Evolutionary conservation across 2,329 filamentous ascomycete species (phyloP).

Genomic region (Fusarium sacchari): DNA sequence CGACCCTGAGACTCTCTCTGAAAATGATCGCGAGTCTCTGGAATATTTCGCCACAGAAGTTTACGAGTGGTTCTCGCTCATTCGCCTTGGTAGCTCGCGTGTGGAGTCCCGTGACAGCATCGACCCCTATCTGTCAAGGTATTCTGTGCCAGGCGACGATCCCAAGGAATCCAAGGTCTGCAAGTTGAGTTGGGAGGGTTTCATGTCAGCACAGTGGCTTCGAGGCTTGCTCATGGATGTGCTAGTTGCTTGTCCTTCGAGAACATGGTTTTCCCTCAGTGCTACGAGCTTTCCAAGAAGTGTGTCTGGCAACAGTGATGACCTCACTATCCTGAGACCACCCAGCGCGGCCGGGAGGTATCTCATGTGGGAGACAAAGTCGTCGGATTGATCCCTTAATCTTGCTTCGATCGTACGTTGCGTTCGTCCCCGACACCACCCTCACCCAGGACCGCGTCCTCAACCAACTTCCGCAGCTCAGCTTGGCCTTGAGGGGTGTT

Average conservation of each 20-base stretch:
- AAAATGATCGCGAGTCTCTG: slow-evolving; percentile 59
- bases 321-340: slow-evolving; percentile 65
- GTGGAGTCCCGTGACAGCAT: slow-evolving; percentile 66
- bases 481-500: slow-evolving; percentile 82
- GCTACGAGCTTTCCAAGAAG: slow-evolving; percentile 62
- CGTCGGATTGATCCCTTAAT: slow-evolving; percentile 57
- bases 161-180: slow-evolving; percentile 51
- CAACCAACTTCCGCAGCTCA: slow-evolving; percentile 80
- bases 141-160: slow-evolving; percentile 62
- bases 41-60: slow-evolving; percentile 71
- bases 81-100: slow-evolving; percentile 72
- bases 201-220: slow-evolving; percentile 64
- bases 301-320: slow-evolving; percentile 56
- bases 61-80: slow-evolving; percentile 81
- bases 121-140: slow-evolving; percentile 76
- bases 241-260: slow-evolving; percentile 54
- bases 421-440: slow-evolving; percentile 70
- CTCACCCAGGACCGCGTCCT: slow-evolving; percentile 79
- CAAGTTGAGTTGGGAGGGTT: slow-evolving; percentile 68
- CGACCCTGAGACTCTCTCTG: slow-evolving; percentile 43
- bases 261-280: slow-evolving; percentile 66
- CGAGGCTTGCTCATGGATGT: slow-evolving; percentile 59
- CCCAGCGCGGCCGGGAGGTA: slow-evolving; percentile 62
- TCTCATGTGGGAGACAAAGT: slow-evolving; percentile 68
- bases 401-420: slow-evolving; percentile 70